These are phyloP conservation scores for Hordeum marinum DNA, from an alignment of 176 grass and related monocot genomes.

Conservation along the genomic window DNA sequence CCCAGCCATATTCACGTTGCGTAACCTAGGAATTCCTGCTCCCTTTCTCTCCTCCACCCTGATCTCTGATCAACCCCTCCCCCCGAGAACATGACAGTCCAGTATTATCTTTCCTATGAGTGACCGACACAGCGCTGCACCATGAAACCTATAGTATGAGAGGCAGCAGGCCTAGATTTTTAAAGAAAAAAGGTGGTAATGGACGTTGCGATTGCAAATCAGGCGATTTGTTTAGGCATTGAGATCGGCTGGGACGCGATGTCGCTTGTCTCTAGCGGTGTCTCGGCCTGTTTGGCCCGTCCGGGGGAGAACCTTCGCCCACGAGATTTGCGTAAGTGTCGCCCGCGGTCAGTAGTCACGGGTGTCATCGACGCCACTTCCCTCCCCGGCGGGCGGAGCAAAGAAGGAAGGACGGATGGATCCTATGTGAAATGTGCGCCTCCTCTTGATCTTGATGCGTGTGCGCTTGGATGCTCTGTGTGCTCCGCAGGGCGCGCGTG, in stretches of 20 bases:
- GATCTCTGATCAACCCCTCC: background rate
- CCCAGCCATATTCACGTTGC: background rate
- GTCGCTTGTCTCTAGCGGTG: slow-evolving; percentile 32
- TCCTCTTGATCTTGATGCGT: slow-evolving; percentile 23
- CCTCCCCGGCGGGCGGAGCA: background rate
- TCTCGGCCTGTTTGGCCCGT: slow-evolving; percentile 36
- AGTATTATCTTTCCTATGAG: no score
- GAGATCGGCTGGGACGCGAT: slow-evolving; percentile 24
- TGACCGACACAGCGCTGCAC: no score
- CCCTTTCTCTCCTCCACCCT: background rate
- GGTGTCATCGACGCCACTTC: background rate
- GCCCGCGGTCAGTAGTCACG: slow-evolving; percentile 20
- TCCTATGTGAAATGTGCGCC: slow-evolving; percentile 25
- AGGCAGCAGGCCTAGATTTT: background rate
- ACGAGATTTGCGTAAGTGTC: slow-evolving; percentile 3
- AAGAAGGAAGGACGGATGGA: background rate
- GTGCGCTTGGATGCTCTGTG: slow-evolving; percentile 38
- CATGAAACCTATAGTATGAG: background rate
- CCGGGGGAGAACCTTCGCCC: slow-evolving; percentile 32
- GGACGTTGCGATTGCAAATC: background rate
- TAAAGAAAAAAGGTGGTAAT: background rate
- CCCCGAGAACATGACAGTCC: background rate
- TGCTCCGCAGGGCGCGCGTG: background rate
- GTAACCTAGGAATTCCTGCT: background rate
- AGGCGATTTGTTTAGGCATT: background rate